Base-by-base conservation (phyloP, 345 rosid genomes). In the Salix udensis region DNA sequence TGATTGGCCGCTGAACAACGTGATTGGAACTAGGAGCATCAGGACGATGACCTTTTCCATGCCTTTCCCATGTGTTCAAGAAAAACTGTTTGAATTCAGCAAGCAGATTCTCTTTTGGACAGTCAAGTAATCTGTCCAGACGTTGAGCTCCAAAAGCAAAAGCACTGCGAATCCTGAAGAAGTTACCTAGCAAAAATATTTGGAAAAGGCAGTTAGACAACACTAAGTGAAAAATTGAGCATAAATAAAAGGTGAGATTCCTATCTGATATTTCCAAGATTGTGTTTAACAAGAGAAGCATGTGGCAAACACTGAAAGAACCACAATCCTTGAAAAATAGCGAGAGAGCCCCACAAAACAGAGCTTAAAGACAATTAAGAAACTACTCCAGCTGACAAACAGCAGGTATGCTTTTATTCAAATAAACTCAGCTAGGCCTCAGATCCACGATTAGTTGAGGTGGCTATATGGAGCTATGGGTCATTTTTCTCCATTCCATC, bases 11-110 rank as follows among this genome's bases (percentile, higher is more conserved):
- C 76, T 77, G 76, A 50, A 36, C 73, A 88, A 85, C 53, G 48
- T 87, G 75, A 61, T 89, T 92, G 82, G 71, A 82, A 74, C 83
- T 88, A 40, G 93, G 94, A 52, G 94, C 97, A 73, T 83, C 82
- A 23, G 73, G 78, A n/a, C 76, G 76, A 69, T 64, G 40, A 31
- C 82, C 73, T 23, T 50, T 76, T 39, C 80, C 73, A 76, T 65
- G 73, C 72, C 76, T 73, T 10, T 76, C 67, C 85, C 76, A 79
- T 15, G 83, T 73, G 34, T 79, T 76, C 66, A 34, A n/a, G 74
- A 83, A 83, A 71, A 83, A 76, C 55, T 46, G 75, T 67, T 79
- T 74, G n/a, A 78, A 31, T 65, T 82, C 85, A 73, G 21, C 13
- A 68, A 24, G 46, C 28, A 79, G 44, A 55, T 79, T 31, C 48